Percentiles rank a stretch among this genome's conserved stretches.
Conservation (phyloP, 2,329 filamentous ascomycete genomes). For the Alternaria ventricosa region DNA sequence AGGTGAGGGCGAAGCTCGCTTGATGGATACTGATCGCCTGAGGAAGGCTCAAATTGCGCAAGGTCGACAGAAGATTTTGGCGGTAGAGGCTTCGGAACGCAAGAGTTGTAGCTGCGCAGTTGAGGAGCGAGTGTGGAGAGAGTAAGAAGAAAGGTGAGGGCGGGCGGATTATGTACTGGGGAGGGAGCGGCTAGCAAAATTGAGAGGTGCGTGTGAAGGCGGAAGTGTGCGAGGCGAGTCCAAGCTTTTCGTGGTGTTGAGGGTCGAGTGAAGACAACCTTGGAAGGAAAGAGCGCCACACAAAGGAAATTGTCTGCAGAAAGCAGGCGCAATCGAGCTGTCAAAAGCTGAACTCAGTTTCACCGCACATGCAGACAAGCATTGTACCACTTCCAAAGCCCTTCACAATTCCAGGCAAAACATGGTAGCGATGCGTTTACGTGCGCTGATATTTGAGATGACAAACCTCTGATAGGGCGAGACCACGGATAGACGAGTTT, state of each 20-base stretch:
- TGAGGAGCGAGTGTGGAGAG: neutral
- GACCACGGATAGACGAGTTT: neutral
- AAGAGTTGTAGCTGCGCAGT: neutral
- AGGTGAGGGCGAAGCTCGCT: neutral
- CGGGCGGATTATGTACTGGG: neutral
- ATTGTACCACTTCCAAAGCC: neutral
- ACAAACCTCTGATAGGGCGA: neutral
- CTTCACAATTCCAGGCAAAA: neutral
- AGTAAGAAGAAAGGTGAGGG: neutral
- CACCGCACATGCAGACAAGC: neutral
- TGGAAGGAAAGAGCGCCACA: neutral
- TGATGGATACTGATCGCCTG: neutral
- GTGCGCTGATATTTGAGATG: neutral
- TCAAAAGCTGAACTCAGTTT: neutral
- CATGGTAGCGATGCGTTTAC: neutral
- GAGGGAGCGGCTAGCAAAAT: neutral
- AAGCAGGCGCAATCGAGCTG: neutral
- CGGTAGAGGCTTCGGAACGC: neutral
- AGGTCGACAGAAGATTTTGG: neutral
- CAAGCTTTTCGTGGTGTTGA: neutral
- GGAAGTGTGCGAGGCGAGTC: neutral
- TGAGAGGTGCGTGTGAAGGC: neutral
- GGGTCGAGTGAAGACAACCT: slow-evolving; percentile 1
- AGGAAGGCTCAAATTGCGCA: neutral
- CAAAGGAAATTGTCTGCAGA: neutral